Base-by-base conservation (phyloP, 805 yeast species). In the Candida pini region DNA sequence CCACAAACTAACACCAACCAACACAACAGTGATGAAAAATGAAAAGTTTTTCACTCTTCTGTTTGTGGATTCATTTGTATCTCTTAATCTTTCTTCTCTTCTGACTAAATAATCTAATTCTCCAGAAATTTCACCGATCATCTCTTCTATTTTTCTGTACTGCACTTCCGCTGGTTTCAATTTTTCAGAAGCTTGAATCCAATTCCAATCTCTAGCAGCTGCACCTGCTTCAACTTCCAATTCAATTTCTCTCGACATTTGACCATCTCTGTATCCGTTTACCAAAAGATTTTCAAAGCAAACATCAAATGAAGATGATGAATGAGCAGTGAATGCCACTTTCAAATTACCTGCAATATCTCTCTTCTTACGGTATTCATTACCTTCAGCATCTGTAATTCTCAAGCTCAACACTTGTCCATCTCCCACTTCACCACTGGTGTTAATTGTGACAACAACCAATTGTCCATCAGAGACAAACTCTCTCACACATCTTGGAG, bases 131-230 rank as follows among this genome's bases (percentile, higher is more conserved):
- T 92, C 97, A 47, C 76, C 82, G 31, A 94, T 76, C 62, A 86
- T 62, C 56, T 84, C 96, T 60, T 87, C 90, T 38, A 90, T 71
- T 58, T 82, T 80, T 62, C 92, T 81, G 58, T 92, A 71, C 51
- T 86, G 94, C 37, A 89, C 79, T 63, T 92, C 98, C 33, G 82
- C 76, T 4, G 98, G 97, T 63, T 83, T 85, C 60, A 92, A 78
- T 58, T 87, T 86, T 62, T 92, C 97, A 29, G 83, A 75, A 30
- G 95, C 89, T 67, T 89, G 96, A 43, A 89, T 69, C 17, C 88
- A 86, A 56, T 88, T 87, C 97, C 97, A 92, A 65, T 92, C 97
- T 62, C 97, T 81, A 27, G 97, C 98, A 51, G 88, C 85, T 33
- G 97, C 85, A 28, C 98, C 98, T 43, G 88, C 79, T 61, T 92